A percentile compares a stretch with the other conserved stretches of the same genome.
These are phyloP conservation scores for Pseudodiploospora longispora DNA, from an alignment of 2,329 filamentous ascomycete genomes.

Conservation along the genomic window DNA sequence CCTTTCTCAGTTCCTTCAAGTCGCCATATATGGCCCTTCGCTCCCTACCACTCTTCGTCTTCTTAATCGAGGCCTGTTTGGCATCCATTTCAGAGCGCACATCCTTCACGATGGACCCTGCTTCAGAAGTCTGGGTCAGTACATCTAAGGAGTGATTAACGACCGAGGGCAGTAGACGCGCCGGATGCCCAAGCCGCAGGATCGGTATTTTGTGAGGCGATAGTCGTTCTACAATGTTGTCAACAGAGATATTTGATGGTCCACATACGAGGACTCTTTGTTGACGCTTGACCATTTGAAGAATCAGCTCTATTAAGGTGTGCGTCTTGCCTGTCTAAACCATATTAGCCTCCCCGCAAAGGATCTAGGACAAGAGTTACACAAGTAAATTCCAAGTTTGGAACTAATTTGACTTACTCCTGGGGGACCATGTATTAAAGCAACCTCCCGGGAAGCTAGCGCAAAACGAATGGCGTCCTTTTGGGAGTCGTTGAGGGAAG, in stretches of 20 bases:
- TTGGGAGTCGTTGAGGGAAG: constrained; percentile 56
- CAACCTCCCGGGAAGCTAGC: constrained; percentile 70
- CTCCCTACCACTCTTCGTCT: constrained; percentile 75
- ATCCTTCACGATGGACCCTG: constrained; percentile 81
- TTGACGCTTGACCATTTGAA: constrained; percentile 72
- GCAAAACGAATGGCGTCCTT: constrained; percentile 73
- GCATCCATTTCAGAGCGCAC: constrained; percentile 88
- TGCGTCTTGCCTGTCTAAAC: constrained; percentile 84
- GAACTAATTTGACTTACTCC: constrained; percentile 43
- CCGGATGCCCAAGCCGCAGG: constrained; percentile 85
- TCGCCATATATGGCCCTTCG: constrained; percentile 76
- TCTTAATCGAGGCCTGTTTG: constrained; percentile 81
- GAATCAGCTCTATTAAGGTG: constrained; percentile 87
- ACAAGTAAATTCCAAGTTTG: not conserved
- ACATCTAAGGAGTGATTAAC: constrained; percentile 86
- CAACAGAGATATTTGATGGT: constrained; percentile 92
- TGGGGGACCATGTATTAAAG: constrained; percentile 88
- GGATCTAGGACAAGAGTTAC: not conserved
- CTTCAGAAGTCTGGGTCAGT: constrained; percentile 82
- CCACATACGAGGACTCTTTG: constrained; percentile 85
- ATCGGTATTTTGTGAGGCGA: constrained; percentile 79
- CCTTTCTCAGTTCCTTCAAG: constrained; percentile 75
- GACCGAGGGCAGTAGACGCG: constrained; percentile 79
- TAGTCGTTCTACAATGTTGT: constrained; percentile 94
- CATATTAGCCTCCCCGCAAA: constrained; percentile 1